Conservation (phyloP, 768 basidiomycete species). For the Mycena polygramma region DNA sequence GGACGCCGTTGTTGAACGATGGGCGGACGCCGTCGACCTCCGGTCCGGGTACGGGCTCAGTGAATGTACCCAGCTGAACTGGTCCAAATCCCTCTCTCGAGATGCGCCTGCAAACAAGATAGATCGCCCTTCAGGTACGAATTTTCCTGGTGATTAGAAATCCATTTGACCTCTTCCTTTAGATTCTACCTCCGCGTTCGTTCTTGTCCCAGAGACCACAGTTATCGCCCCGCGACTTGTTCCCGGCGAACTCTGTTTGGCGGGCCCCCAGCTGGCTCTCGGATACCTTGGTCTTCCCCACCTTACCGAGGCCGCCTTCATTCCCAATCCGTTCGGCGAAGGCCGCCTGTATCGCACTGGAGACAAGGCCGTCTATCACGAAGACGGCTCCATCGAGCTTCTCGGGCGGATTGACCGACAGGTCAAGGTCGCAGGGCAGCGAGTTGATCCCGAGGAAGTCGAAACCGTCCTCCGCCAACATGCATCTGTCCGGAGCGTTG, state of each 20-base stretch:
- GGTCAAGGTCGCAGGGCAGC: conserved; percentile 4
- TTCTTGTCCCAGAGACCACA: neutral
- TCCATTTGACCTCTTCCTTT: no score
- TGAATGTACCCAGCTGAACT: conserved; percentile 1
- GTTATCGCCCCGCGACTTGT: neutral
- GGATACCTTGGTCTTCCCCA: neutral
- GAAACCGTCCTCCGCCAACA: neutral
- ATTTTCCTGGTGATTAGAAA: no score
- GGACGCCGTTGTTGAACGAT: neutral
- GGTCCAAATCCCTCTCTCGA: neutral
- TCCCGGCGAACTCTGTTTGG: conserved; percentile 3
- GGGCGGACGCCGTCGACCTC: neutral
- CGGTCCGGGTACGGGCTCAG: conserved; percentile 5
- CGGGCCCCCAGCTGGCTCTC: neutral
- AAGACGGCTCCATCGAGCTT: conserved; percentile 3
- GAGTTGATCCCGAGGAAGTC: conserved; percentile 8
- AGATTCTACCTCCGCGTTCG: neutral
- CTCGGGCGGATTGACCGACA: conserved; percentile 1
- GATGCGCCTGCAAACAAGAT: neutral
- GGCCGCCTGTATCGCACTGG: conserved; percentile 1
- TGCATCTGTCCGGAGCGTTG: neutral
- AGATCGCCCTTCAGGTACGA: neutral
- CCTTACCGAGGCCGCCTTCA: neutral
- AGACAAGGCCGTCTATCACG: neutral
- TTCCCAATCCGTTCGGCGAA: neutral